Evolutionary conservation across 257 asterid species (phyloP), one percentile per base, ranked within the genome.

Genomic region (Ilex asprella): DNA sequence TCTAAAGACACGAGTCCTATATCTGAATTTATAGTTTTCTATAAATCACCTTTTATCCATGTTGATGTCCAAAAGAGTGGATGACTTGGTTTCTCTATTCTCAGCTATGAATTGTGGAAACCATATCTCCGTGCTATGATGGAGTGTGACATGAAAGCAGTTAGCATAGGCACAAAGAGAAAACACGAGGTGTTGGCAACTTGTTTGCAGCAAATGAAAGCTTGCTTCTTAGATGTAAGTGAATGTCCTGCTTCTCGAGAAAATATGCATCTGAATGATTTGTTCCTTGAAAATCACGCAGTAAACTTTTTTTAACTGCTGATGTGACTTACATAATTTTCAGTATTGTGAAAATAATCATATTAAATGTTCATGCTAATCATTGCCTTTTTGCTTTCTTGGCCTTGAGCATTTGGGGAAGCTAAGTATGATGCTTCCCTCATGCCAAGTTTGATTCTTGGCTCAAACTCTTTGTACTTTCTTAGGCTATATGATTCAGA

Each of bases 121-220:
- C 99, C 99, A 59, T 73, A 87, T 78, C 96, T 92, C 68, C 96
- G 99, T 64, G 84, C 96, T 69, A 73, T 70, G 82, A 85, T 89
- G 99, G 99, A 92, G 74, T 71, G 88, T 39, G 97, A 92, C 77
- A 88, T 89, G 96, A 83, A 78, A 78, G 91, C 86, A 60, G 96
- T 89, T 78, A 80, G 95, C 80, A 64, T 68, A 58, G 99, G 97
- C 64, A 75, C 82, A 59, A 92, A 92, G 81, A 76, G 83, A 74
- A 92, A 85, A 78, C 69, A 78, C 52, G 95, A 92, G 75, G 97
- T 92, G 73, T 64, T 89, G 88, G 95, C 78, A 70, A 61, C 81
- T 84, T 92, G 95, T 76, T 79, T 89, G 57, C 97, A 83, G 71
- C 87, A 82, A 73, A 92, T 92, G 99, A 86, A 82, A 77, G 83